A percentile compares a stretch with the other conserved stretches of the same genome.
phyloP scores from a whole-genome alignment of 1,139 yeast genomes.

The Yamadazyma dendronema region DNA sequence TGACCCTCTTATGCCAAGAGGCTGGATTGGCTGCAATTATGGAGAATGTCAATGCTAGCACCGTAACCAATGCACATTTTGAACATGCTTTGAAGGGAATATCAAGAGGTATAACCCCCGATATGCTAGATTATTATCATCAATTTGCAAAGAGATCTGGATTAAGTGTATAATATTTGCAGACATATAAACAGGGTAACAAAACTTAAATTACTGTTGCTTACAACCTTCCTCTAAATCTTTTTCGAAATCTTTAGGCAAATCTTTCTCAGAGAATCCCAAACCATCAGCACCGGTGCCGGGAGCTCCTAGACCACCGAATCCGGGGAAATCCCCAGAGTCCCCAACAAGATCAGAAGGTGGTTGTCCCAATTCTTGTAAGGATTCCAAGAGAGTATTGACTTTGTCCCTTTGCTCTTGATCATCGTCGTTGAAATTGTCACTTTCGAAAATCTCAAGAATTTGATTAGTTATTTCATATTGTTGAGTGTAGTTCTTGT shows the following conservation, averaged over 20 bases:
- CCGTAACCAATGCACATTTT: conserved; percentile 66
- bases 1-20: conserved; percentile 86
- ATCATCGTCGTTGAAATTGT: conserved; percentile 52
- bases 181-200: conserved; percentile 1
- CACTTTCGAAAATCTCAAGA: conserved; percentile 55
- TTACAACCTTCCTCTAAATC: conserved; percentile 38
- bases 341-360: conserved; percentile 79
- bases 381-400: conserved; percentile 58
- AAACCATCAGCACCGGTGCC: conserved; percentile 28
- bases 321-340: conserved; percentile 57
- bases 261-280: conserved; percentile 42
- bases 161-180: conserved; percentile 21
- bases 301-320: conserved; percentile 35
- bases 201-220: conserved; percentile 22
- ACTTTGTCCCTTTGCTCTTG: conserved; percentile 52
- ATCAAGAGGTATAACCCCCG: conserved; percentile 75
- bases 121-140: conserved; percentile 75
- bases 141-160: conserved; percentile 57
- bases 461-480: conserved; percentile 53
- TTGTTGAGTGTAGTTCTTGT: conserved; percentile 53
- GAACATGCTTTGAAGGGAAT: conserved; percentile 65
- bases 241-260: conserved; percentile 51
- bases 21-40: conserved; percentile 91
- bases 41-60: conserved; percentile 58
- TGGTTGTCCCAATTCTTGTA: conserved; percentile 85